A percentile compares a stretch with the other conserved stretches of the same genome.
These are phyloP conservation scores for Fraxinus albicans DNA, from an alignment of 305 asterid genomes.

Conservation along the genomic window DNA sequence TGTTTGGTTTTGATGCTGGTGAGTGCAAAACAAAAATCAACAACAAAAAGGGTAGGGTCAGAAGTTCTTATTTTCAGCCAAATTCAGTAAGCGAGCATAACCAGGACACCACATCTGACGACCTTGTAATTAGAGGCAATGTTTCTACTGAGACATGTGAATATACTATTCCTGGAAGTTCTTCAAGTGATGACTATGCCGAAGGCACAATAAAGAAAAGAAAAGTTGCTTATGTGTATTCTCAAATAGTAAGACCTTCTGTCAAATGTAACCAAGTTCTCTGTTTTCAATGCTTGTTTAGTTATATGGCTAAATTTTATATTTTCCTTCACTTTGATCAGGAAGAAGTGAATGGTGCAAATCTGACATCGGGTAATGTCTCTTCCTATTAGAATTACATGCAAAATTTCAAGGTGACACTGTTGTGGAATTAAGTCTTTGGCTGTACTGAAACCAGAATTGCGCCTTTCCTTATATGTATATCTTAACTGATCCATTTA, in stretches of 20 bases:
- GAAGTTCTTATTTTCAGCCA: slow-evolving; percentile 44
- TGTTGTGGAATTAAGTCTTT: background rate
- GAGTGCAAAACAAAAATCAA: slow-evolving; percentile 28
- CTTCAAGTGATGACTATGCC: slow-evolving; percentile 25
- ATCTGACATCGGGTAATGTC: slow-evolving; percentile 34
- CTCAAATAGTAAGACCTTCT: slow-evolving; percentile 46
- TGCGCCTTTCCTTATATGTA: background rate
- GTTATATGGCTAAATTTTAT: slow-evolving; percentile 9
- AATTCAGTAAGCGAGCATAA: slow-evolving; percentile 28
- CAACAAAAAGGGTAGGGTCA: slow-evolving; percentile 27
- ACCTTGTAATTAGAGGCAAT: slow-evolving; percentile 18
- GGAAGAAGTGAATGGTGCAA: slow-evolving; percentile 36
- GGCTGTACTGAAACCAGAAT: background rate
- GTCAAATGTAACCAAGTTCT: background rate
- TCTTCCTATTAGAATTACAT: background rate
- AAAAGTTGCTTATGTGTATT: slow-evolving; percentile 41
- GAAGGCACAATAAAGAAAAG: slow-evolving; percentile 47
- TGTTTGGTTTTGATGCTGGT: slow-evolving; percentile 27
- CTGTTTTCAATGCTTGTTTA: background rate
- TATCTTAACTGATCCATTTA: background rate
- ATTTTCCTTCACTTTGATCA: slow-evolving; percentile 25
- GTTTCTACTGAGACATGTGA: slow-evolving; percentile 27
- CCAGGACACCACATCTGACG: slow-evolving; percentile 30
- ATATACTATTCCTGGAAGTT: slow-evolving; percentile 23
- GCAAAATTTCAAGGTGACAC: background rate